Base-by-base conservation (phyloP, 257 asterid species). In the Forsythia viridissima region DNA sequence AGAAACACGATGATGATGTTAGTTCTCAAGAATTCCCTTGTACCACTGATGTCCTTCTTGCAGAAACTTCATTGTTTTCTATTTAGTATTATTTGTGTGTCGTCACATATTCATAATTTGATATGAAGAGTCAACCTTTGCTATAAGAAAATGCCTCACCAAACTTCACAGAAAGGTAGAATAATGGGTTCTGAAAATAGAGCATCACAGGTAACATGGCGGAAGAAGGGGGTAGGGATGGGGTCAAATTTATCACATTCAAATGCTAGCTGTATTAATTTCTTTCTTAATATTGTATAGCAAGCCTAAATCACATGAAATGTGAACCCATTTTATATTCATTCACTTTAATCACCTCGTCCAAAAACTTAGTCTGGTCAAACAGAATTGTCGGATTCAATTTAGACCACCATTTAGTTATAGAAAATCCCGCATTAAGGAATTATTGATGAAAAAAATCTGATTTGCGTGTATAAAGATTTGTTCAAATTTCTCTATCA, bases 21-120 rank as follows among this genome's bases (percentile, higher is more conserved):
- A 20, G 5, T 43, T 34, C 0, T 42, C 63, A 48, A 74, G 51
- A 55, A 77, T 76, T 65, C 67, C 43, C 15, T 8, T 46, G 82
- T 5, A 73, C 73, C 39, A 77, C 66, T 74, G 70, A 70, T 82
- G 79, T 77, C 85, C 82, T 67, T 55, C 73, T 66, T 44, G 59
- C 76, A 77, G 57, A 41, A 72, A 20, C 68, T 57, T 75, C 72
- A 65, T 77, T 38, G 34, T 76, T 66, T 51, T 41, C 43, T 63
- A 46, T 66, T 73, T 63, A 24, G 40, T 63, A 63, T 63, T 30
- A 30, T 63, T 24, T 39, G 70, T 24, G 40, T 11, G 15, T 59
- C 24, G 8, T 63, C 70, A 63, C 24, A 16, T 30, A 11, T 63
- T 21, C 70, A 63, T 63, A 10, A 63, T 20, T 61, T 61, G 66